These are phyloP conservation scores for Setaria italica DNA, from an alignment of 202 grass and related monocot genomes.

Conservation along the genomic window DNA sequence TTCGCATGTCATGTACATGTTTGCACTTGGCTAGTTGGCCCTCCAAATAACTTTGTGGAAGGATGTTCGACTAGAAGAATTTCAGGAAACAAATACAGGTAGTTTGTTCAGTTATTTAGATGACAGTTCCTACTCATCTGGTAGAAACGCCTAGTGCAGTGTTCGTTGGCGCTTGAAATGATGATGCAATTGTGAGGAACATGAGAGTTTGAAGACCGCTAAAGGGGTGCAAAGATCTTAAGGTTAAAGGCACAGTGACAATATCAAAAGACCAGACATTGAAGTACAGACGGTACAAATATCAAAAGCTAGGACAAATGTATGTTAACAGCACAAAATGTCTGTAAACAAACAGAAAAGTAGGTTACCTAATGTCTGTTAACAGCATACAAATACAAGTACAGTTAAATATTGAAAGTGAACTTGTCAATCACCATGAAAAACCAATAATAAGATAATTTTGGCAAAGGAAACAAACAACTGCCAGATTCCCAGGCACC, in stretches of 20 bases:
- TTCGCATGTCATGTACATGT: neutral
- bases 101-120: slow-evolving; percentile 16
- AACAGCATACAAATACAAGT: slow-evolving; percentile 22
- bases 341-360: neutral
- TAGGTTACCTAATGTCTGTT: neutral
- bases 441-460: too few relatives aligned
- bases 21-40: neutral
- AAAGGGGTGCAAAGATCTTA: too few relatives aligned
- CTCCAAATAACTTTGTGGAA: neutral
- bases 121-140: neutral
- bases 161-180: too few relatives aligned
- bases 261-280: too few relatives aligned
- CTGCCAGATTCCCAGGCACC: neutral
- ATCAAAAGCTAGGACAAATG: neutral
- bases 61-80: slow-evolving; percentile 1
- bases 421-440: too few relatives aligned
- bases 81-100: slow-evolving; percentile 6
- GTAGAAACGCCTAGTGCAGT: too few relatives aligned
- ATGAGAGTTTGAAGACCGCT: too few relatives aligned
- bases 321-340: neutral
- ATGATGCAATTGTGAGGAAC: too few relatives aligned
- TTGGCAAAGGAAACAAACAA: neutral
- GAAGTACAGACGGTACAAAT: neutral
- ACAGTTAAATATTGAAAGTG: neutral
- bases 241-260: too few relatives aligned